Base-by-base conservation (phyloP, 75 land plant genomes). In the Pinus tabuliformis region DNA sequence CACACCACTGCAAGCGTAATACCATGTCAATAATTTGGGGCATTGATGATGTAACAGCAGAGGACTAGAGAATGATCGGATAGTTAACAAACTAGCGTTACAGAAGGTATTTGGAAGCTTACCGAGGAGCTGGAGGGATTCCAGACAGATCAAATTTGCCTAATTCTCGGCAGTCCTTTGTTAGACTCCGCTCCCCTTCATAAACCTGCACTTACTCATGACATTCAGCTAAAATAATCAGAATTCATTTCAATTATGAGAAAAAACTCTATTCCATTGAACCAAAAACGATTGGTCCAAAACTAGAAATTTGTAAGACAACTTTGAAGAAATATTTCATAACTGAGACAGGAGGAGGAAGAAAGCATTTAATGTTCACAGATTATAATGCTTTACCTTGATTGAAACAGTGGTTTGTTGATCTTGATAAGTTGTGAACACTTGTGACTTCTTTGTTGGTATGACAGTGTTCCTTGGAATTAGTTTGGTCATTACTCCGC, bases 401-500 rank as follows among this genome's bases (percentile, higher is more conserved):
- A 85, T 85, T 61, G 87, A 85, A 24, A 91, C 94, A 3, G 88
- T 87, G 28, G 89, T 78, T 70, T 89, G 86, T 37, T 92, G 92
- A 65, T 92, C 92, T 65, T 92, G 90, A 66, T 92, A 92, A 60
- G 94, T 92, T 1, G 92, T 92, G 82, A 92, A 92, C 57, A 90
- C 90, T 75, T 87, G 92, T 5, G 90, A 87, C 78, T 90, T 92
- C 90, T 92, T 92, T 14, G 92, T 90, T n/a, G 92, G 94, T 24
- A 92, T 92, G n/a, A 90, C 92, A 3, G 90, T 92, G 86, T 92
- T 92, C 58, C 89, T 80, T 2, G 89, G 89, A 54, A 87, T 85
- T 58, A 87, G 72, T 72, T 87, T 87, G 58, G 89, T 87, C 89
- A 87, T 87, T 33, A 85, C 88, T 78, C 89, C 89, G 68, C 88